phyloP scores from a whole-genome alignment of 805 yeast genomes.

The Yamadazyma laniorum region DNA sequence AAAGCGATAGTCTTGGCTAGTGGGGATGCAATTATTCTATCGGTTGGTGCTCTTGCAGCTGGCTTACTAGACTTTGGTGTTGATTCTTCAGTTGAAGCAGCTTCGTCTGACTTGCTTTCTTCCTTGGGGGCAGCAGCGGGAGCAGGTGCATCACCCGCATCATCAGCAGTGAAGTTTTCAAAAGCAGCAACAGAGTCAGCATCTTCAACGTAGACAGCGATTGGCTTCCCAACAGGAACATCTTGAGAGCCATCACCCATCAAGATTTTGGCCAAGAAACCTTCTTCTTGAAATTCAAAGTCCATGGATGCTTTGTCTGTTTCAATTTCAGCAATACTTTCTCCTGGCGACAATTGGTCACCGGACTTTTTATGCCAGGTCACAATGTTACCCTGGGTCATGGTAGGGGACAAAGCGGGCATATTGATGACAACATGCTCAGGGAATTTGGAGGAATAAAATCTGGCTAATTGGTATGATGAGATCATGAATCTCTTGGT shows the following conservation, averaged over 20 bases:
- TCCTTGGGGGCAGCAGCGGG: slow-evolving; percentile 23
- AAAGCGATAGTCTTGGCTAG: slow-evolving; percentile 90
- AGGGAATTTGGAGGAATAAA: slow-evolving; percentile 58
- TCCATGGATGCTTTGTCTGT: slow-evolving; percentile 98
- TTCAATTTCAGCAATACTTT: slow-evolving; percentile 92
- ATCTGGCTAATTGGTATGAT: slow-evolving; percentile 34
- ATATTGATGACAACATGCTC: slow-evolving; percentile 85
- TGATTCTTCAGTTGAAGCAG: neutral
- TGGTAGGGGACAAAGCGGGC: slow-evolving; percentile 99
- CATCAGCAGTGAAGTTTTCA: slow-evolving; percentile 77
- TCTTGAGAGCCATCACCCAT: slow-evolving; percentile 85
- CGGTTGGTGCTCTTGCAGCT: slow-evolving; percentile 43
- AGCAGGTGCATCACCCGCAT: slow-evolving; percentile 55
- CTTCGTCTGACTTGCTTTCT: slow-evolving; percentile 29
- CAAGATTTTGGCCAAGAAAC: slow-evolving; percentile 82
- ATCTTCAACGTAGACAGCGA: slow-evolving; percentile 94
- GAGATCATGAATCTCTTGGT: slow-evolving; percentile 17
- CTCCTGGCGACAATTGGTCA: slow-evolving; percentile 87
- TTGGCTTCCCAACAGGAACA: slow-evolving; percentile 90
- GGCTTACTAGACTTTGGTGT: slow-evolving; percentile 22
- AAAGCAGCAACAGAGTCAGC: slow-evolving; percentile 83
- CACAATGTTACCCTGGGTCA: slow-evolving; percentile 93
- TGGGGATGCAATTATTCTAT: slow-evolving; percentile 90
- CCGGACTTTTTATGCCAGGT: slow-evolving; percentile 90
- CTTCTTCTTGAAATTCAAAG: slow-evolving; percentile 97